Conservation (phyloP, 768 basidiomycete genomes). For the Kwoniella botswanensis region DNA sequence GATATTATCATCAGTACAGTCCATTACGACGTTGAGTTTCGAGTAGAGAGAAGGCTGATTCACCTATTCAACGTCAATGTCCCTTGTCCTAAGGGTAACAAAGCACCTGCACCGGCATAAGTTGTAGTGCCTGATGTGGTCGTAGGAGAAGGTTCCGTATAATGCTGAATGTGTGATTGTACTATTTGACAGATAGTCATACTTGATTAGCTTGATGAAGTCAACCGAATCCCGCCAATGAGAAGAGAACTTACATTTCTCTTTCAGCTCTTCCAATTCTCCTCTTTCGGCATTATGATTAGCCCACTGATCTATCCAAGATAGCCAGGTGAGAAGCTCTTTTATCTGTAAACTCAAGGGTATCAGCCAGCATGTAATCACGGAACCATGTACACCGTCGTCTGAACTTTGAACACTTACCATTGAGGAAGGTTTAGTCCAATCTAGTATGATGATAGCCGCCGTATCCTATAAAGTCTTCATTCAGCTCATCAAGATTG, state of each 20-base stretch:
- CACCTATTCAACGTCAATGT: constrained; percentile 79
- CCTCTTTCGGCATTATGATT: constrained; percentile 59
- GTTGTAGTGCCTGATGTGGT: constrained; percentile 62
- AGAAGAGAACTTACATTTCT: constrained; percentile 68
- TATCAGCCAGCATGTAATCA: background rate
- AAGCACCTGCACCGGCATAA: constrained; percentile 63
- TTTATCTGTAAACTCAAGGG: constrained; percentile 55
- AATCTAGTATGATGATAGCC: constrained; percentile 86
- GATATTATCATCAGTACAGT: background rate
- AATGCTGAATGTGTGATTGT: constrained; percentile 87
- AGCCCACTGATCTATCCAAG: constrained; percentile 82
- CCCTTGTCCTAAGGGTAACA: constrained; percentile 82
- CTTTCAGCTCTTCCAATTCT: constrained; percentile 72
- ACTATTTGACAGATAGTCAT: constrained; percentile 62
- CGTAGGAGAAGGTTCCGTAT: constrained; percentile 71
- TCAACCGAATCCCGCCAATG: background rate
- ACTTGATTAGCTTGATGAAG: background rate
- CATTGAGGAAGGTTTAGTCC: constrained; percentile 94
- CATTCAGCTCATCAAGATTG: constrained; percentile 23
- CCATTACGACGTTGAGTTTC: background rate
- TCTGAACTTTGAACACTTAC: constrained; percentile 55
- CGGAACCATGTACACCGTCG: too few relatives aligned
- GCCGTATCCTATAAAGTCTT: constrained; percentile 54
- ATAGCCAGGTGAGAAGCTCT: constrained; percentile 81
- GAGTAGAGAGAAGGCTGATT: constrained; percentile 2